Evolutionary conservation across 352 stramenopile genomes (phyloP), one percentile per base, ranked within the genome.

Genomic region (Phytophthora vignae): DNA sequence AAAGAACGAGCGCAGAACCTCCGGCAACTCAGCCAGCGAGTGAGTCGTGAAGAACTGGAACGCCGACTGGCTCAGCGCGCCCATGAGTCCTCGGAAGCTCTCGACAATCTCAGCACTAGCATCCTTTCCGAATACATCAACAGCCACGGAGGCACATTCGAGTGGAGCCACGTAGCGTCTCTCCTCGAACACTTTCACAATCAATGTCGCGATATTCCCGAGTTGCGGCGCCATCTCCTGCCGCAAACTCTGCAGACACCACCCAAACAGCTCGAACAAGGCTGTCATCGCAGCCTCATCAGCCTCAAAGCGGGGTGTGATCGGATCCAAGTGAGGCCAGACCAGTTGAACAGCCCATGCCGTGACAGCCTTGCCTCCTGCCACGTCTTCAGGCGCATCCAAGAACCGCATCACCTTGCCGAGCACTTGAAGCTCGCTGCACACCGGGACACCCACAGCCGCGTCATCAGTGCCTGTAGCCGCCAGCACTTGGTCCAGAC

Each of bases 261-360:
- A 93, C 31, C 83, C 81, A 64, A 90, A 90, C 14, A 93, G 70
- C 61, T 91, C 74, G 49, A 92, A 92, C 0, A 93, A 71, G 59
- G 83, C 79, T 14, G 77, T 79, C 79, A 90, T 90, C 12, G 74
- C 77, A 19, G 36, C 65, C 49, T 91, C 84, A 59, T 82, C 67
- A 17, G 29, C 42, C 53, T 83, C 80, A 22, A 91, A 71, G 14
- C 68, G 79, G 46, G 70, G 60, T 19, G 77, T 38, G 44, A 93
- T 69, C 8, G 76, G 79, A 36, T 82, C 73, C 49, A 93, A 64
- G 48, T 92, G 83, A n/a, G 75, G 70, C 84, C 84, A 93, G 44
- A 91, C 74, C 14, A 78, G 69, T 52, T 88, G 67, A 29, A 88
- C 80, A 31, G 73, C 74, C 65, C 77, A 88, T 49, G 67, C 67